phyloP scores from a whole-genome alignment of 805 yeast genomes.

The Lipomyces mesembrius region DNA sequence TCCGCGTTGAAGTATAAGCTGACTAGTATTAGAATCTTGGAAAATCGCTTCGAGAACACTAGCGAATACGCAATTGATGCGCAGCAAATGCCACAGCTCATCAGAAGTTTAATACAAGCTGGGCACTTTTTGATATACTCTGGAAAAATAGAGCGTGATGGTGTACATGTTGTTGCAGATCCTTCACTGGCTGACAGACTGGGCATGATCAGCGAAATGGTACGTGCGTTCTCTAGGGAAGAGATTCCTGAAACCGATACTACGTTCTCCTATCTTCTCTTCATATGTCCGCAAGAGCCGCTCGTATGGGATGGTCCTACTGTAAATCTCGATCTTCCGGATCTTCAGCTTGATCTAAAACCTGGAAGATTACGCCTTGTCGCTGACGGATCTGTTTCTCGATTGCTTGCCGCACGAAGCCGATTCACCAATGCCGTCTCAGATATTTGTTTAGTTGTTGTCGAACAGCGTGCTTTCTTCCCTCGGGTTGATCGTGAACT shows the following conservation, averaged over 20 bases:
- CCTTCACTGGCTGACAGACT: constrained; percentile 46
- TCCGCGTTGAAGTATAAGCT: background rate
- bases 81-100: constrained; percentile 51
- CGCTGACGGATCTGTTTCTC: constrained; percentile 67
- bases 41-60: constrained; percentile 75
- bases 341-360: constrained; percentile 55
- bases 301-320: constrained; percentile 89
- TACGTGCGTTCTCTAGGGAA: constrained; percentile 20
- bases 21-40: constrained; percentile 45
- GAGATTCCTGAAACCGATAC: constrained; percentile 25
- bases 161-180: constrained; percentile 81
- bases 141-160: constrained; percentile 70
- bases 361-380: constrained; percentile 71
- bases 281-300: constrained; percentile 76
- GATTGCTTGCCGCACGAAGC: constrained; percentile 60
- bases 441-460: constrained; percentile 52
- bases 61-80: constrained; percentile 49
- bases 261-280: constrained; percentile 28
- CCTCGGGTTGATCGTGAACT: constrained; percentile 75
- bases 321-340: constrained; percentile 53
- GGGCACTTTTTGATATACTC: constrained; percentile 80
- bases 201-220: constrained; percentile 26
- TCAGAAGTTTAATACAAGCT: constrained; percentile 63
- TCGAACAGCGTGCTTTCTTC: constrained; percentile 71
- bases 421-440: constrained; percentile 62